Base-by-base conservation (phyloP, 2,329 filamentous ascomycete genomes). In the Neofusicoccum laricinum region DNA sequence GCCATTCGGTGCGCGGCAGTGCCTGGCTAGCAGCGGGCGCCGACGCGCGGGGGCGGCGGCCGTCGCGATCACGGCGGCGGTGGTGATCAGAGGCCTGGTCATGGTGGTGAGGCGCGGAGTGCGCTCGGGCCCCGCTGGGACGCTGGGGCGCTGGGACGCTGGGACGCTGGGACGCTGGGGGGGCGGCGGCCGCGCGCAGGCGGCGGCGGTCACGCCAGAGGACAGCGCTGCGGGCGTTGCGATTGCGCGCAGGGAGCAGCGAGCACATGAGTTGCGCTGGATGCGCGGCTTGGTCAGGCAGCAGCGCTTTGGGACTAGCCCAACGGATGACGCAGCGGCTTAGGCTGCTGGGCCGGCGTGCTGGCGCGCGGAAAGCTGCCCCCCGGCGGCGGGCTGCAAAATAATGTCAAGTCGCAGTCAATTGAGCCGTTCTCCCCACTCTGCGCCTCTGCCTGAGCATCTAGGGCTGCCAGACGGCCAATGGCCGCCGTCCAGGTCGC, bases 401-500 rank as follows among this genome's bases (percentile, higher is more conserved):
- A 45, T 12, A 36, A 57, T 57, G 51, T 57, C 51, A 57, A 57
- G 51, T 36, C 51, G 51, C 51, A 43, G 36, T 57, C 51, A 53
- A 53, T 38, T 55, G 51, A 55, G 51, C 51, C 51, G 51, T 59
- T 34, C 55, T 63, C 59, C 59, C 46, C 61, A 63, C 61, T 45
- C 51, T 59, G 55, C 55, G 51, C 40, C 40, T 58, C 53, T 58
- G 40, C 58, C 45, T 21, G 49, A 38, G 61, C 59, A 41, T 50
- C 57, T 36, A 61, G 43, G 58, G 58, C 61, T 51, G 61, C 38
- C 41, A 30, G n/a, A 19, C 17, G 50, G 49, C 61, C 61, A 64
- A 64, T 64, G 30, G 50, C 34, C 25, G 48, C 41, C 49, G 49
- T 46, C 61, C 61, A 63, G 61, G 61, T 58, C 61, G 61, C 61